These are phyloP conservation scores for Penicillium decumbens DNA, from an alignment of 2,329 filamentous ascomycete genomes.

Conservation along the genomic window DNA sequence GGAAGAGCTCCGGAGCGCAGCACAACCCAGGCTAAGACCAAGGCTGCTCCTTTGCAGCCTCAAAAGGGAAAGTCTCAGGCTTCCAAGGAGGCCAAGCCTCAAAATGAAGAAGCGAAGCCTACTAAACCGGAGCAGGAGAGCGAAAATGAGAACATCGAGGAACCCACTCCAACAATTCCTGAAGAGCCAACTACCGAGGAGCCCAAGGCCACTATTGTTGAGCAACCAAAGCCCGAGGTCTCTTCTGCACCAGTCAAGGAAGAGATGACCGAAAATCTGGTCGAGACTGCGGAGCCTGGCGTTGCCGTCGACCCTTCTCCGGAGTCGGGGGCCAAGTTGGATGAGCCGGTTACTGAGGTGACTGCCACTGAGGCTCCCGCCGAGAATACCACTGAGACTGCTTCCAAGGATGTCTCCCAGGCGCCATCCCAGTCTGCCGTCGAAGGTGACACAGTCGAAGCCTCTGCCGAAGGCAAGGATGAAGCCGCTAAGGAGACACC, in stretches of 20 bases:
- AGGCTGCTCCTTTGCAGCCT: conserved; percentile 13
- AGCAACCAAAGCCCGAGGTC: conserved; percentile 7
- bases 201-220: conserved; percentile 1
- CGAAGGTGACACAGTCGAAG: background rate
- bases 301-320: background rate
- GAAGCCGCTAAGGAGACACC: background rate
- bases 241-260: background rate
- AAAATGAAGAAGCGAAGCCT: conserved; percentile 8
- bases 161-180: conserved; percentile 3
- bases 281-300: background rate
- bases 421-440: background rate
- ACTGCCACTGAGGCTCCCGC: background rate
- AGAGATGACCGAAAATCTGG: background rate
- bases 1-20: conserved; percentile 24
- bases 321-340: conserved; percentile 2
- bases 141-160: conserved; percentile 20
- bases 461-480: background rate
- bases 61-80: conserved; percentile 23
- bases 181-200: conserved; percentile 8
- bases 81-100: conserved; percentile 4
- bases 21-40: conserved; percentile 14
- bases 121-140: conserved; percentile 8
- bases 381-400: background rate
- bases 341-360: conserved; percentile 11
- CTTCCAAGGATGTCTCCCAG: background rate